Base-by-base conservation (phyloP, 1,284 basidiomycete species). In the Naganishia albida region DNA sequence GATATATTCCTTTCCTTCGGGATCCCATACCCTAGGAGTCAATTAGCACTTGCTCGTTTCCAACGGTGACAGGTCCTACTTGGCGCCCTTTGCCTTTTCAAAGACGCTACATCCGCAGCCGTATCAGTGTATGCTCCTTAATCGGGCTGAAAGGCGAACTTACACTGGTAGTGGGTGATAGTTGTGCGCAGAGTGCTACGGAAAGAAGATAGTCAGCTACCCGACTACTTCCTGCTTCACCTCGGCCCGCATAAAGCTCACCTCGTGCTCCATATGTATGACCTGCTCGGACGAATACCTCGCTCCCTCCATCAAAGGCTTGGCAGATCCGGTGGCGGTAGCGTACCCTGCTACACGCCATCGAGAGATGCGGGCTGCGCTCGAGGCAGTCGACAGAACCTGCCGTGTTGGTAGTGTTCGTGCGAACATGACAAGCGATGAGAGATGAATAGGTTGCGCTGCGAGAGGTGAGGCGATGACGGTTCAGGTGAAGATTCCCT, bases 81-180 rank as follows among this genome's bases (percentile, higher is more conserved):
- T 90, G 23, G 91, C 91, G 59, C 95, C 95, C 70, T 86, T 84
- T 25, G 88, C 95, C 62, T 86, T 85, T 73, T 96, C 92, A 73
- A 99, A 95, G 64, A 97, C 94, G 68, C 78, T 78, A 54, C 2
- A 39, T 13, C 3, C 20, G 4, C 26, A 16, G 8, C n/a, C 30
- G 28, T 16, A 39, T 65, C 51, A 48, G 39, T 34, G 42, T 23
- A 44, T 12, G 15, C 1, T 43, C 23, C 25, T 20, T 12, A 25
- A 4, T 16, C 28, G 25, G n/a, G 8, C 18, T 26, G 30, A 20
- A 44, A 10, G 6, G 25, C 4, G 12, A 3, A 72, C 76, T 65
- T 67, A 79, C 74, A 97, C 86, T 30, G 94, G 94, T 12, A 99
- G 83, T 0, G 95, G 94, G 77, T 97, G 93, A 79, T 98, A 98